Conservation (phyloP, 2,329 filamentous ascomycete genomes). For the Colletotrichum gigasporum region DNA sequence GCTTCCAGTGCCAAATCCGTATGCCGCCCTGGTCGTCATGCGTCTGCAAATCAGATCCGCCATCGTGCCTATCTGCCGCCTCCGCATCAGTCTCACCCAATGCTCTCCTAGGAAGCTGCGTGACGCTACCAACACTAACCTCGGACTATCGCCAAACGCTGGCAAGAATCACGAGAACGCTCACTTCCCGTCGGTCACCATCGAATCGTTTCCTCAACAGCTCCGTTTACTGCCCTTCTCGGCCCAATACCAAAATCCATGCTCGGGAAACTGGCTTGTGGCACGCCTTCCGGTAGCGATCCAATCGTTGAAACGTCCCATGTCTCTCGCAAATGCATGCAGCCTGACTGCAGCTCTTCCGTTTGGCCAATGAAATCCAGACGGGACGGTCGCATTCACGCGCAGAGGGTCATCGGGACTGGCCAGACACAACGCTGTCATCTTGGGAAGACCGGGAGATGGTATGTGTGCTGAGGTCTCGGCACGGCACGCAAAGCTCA, state of each 20-base stretch:
- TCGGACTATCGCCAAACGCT: neutral
- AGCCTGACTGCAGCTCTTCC: neutral
- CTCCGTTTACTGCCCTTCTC: neutral
- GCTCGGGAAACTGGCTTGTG: neutral
- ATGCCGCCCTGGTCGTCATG: neutral
- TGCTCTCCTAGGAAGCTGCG: too few species aligned
- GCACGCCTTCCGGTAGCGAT: neutral
- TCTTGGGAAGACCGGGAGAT: neutral
- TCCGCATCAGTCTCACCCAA: neutral
- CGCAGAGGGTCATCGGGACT: neutral
- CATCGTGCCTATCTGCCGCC: neutral
- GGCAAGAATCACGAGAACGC: neutral
- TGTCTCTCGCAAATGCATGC: neutral
- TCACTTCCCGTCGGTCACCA: neutral
- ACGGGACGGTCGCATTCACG: neutral
- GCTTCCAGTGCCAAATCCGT: neutral
- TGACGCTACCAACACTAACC: neutral
- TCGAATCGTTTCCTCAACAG: neutral
- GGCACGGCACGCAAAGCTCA: neutral
- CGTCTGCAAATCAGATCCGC: neutral
- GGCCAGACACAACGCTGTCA: neutral
- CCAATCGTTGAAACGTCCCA: neutral
- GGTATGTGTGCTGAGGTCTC: neutral
- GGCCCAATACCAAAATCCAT: neutral
- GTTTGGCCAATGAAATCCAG: neutral